Base-by-base conservation (phyloP, 2,329 filamentous ascomycete genomes). In the Lasiodiplodia citricola region DNA sequence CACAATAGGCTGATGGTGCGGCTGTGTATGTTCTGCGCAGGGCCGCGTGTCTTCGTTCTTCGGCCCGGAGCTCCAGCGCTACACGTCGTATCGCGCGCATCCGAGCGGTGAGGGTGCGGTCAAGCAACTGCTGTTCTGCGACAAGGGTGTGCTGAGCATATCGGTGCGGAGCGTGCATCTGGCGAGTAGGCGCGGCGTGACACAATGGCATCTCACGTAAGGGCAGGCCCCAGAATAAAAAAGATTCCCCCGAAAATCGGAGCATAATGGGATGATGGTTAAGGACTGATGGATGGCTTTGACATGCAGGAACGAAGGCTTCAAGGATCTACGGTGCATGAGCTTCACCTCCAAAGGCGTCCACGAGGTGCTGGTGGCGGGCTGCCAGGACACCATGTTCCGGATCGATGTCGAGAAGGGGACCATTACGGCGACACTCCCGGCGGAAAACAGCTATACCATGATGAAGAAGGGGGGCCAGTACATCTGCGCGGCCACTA, bases 291-390 rank as follows among this genome's bases (percentile, higher is more conserved):
- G 68, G 72, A 47, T 47, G 3, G 44, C 7, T 47, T 47, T 58
- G 44, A 65, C 13, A 18, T n/a, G 8, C 72, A 92, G 90, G 72
- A 86, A 89, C 75, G 84, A 89, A 35, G 91, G 91, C 68, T 97
- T 98, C 91, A 89, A 87, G 71, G 93, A 97, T 76, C 83, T 99
- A 72, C 89, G 90, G 74, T 98, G 96, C 80, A 98, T 98, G 94
- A 95, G 92, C 78, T 97, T 97, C 77, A 96, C 93, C 1, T 94
- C 92, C 35, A 94, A 94, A 76, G 91, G 91, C 10, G 92, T 92
- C 31, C 87, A 88, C 16, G 92, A 97, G 76, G 90, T 99, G 68
- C 83, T 99, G 23, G 92, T 95, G 41, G 96, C 94, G 57, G 96
- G 96, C 57, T 88, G 91, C 73, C 96, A 99, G 80, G 87, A 91